These are phyloP conservation scores for Chrysoporthe deuterocubensis DNA, from an alignment of 2,329 filamentous ascomycete genomes.

Conservation along the genomic window DNA sequence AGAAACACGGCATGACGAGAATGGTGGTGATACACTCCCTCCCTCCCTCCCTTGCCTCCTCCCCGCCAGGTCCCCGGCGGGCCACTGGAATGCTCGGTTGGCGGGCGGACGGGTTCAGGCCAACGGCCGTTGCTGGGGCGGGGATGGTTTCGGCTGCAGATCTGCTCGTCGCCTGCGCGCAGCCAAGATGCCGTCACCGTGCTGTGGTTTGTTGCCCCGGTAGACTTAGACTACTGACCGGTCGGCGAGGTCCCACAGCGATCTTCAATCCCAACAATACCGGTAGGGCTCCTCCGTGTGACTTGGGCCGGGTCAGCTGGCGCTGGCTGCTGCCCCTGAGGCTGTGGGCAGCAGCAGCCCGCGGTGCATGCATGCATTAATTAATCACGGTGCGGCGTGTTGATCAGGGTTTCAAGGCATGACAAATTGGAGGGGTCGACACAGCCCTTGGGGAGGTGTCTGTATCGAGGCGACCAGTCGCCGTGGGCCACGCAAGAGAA, in stretches of 20 bases:
- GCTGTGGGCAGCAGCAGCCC: neutral
- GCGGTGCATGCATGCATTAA: neutral
- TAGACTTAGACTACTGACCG: too few relatives aligned
- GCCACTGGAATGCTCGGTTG: neutral
- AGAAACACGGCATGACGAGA: neutral
- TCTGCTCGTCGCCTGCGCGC: neutral
- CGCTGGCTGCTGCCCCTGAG: neutral
- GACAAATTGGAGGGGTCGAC: neutral
- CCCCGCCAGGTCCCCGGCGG: neutral
- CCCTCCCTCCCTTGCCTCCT: too few relatives aligned
- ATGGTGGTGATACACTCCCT: neutral
- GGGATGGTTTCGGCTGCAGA: neutral
- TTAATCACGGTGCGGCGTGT: neutral
- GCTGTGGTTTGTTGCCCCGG: too few relatives aligned
- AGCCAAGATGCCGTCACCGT: too few relatives aligned
- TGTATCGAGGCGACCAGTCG: neutral
- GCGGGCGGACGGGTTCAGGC: neutral
- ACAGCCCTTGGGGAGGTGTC: neutral
- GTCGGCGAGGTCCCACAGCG: too few relatives aligned
- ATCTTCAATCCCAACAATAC: neutral
- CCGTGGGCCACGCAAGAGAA: slow-evolving; percentile 1
- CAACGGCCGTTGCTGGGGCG: neutral
- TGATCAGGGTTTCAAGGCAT: neutral
- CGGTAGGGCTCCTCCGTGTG: neutral
- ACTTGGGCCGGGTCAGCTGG: too few relatives aligned